Evolutionary conservation across 805 yeast genomes (phyloP).

Genomic region (Ogataea paradorogensis): DNA sequence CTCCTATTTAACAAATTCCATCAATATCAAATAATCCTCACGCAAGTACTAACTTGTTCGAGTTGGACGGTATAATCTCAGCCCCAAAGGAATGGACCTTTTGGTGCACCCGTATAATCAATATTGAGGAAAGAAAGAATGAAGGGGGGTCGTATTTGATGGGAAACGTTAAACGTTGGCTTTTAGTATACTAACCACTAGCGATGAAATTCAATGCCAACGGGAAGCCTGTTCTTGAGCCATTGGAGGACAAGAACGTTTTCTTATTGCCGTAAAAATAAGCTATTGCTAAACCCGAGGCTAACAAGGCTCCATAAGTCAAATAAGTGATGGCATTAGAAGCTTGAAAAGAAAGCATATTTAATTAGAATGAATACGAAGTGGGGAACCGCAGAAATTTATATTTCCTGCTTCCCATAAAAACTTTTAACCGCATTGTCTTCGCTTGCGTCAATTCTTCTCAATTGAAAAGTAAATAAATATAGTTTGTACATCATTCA

Average conservation of each 20-base stretch:
- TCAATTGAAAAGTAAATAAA: constrained; percentile 1
- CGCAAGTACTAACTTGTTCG: constrained; percentile 84
- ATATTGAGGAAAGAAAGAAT: constrained; percentile 27
- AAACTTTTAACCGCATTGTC: background rate
- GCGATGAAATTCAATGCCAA: constrained; percentile 87
- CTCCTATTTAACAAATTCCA: constrained; percentile 25
- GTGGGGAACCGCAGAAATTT: background rate
- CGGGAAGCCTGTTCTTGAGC: constrained; percentile 77
- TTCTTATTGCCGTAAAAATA: constrained; percentile 49
- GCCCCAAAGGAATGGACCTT: constrained; percentile 33
- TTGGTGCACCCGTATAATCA: constrained; percentile 45
- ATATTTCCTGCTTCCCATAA: background rate
- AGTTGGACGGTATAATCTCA: constrained; percentile 78
- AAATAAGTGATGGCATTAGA: constrained; percentile 63
- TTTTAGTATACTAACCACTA: constrained; percentile 59
- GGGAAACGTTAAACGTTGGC: constrained; percentile 14
- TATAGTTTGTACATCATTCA: constrained; percentile 2
- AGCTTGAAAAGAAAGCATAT: constrained; percentile 41
- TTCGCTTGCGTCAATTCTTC: background rate
- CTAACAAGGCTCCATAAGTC: constrained; percentile 53
- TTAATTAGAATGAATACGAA: constrained; percentile 11
- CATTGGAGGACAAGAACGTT: constrained; percentile 72
- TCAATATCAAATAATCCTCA: constrained; percentile 56
- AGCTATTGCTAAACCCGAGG: constrained; percentile 58
- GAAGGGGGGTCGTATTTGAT: background rate